Percentiles rank a stretch among this genome's conserved stretches.
These are phyloP conservation scores for Leccinum ochraceum DNA, from an alignment of 768 basidiomycete genomes.

Conservation along the genomic window DNA sequence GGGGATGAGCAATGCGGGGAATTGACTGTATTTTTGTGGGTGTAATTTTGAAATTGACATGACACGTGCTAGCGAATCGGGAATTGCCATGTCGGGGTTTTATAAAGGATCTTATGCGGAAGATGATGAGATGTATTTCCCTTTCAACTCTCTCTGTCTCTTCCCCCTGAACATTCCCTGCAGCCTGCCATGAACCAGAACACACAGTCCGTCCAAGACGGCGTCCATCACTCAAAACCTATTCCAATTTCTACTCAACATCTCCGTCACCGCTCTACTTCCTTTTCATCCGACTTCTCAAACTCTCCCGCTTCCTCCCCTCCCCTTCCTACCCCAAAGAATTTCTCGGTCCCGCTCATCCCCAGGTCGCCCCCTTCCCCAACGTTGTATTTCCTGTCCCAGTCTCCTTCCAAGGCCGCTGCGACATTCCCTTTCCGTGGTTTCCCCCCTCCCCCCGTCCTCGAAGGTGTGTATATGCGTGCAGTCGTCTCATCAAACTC, in stretches of 20 bases:
- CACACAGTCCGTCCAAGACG: constrained; percentile 22
- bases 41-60: constrained; percentile 13
- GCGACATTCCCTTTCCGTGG: constrained; percentile 63
- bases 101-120: constrained; percentile 15
- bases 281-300: constrained; percentile 61
- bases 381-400: constrained; percentile 65
- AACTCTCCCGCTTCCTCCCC: constrained; percentile 54
- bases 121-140: neutral
- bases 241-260: constrained; percentile 56
- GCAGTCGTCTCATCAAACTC: neutral
- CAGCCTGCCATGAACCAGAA: constrained; percentile 19
- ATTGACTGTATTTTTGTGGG: constrained; percentile 1
- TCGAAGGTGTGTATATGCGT: constrained; percentile 54
- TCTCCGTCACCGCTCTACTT: constrained; percentile 57
- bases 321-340: constrained; percentile 52
- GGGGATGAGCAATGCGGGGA: constrained; percentile 14
- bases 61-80: constrained; percentile 27
- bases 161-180: constrained; percentile 2
- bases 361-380: constrained; percentile 64
- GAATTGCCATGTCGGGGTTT: constrained; percentile 31
- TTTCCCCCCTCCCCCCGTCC: constrained; percentile 51
- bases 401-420: constrained; percentile 55
- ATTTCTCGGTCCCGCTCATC: constrained; percentile 42
- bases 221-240: constrained; percentile 58
- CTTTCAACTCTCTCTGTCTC: constrained; percentile 1